Base-by-base conservation (phyloP, 2,329 filamentous ascomycete genomes). In the Fusarium brevicatenulatum region DNA sequence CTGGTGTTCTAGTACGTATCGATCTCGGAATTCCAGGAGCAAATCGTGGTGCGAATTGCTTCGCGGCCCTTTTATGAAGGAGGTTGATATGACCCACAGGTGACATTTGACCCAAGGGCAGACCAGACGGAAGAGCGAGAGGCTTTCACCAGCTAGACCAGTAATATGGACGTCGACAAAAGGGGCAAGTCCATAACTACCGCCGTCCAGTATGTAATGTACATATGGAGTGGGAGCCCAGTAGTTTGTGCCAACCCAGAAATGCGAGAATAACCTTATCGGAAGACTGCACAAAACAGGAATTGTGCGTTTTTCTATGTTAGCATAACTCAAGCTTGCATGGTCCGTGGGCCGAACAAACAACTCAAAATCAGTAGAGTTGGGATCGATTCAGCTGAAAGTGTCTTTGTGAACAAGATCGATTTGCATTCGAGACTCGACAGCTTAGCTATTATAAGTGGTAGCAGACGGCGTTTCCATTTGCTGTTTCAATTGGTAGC, bases 1-100 rank as follows among this genome's bases (percentile, higher is more conserved):
- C 32, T 66, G 52, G 52, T 44, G 47, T 39, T 23, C 19, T 28
- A 49, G 50, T 55, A 71, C 42, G 40, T 63, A 60, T 56, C 34
- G 7, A 39, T 28, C 39, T 54, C 53, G 53, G 49, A 71, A 61
- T 53, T 62, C 52, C 52, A 40, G 40, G 34, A 52, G 42, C 56
- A 66, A 62, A 65, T 70, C 36, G 50, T 58, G 46, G 54, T 63
- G 63, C 68, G 56, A 57, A 72, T 66, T 71, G 63, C 74, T 60
- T 70, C 59, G 61, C 47, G 68, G 63, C 34, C 56, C 57, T 76
- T 67, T 74, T 71, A 74, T 77, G 63, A 68, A 77, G 63, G 65
- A 70, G 54, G 60, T 43, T 44, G 54, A n/a, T 36, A 46, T 21
- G 55, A 58, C 70, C 74, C 74, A 76, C 70, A 68, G 25, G 62